Base-by-base conservation (phyloP, 1,139 yeast species). In the Saccharomyces hybrid region DNA sequence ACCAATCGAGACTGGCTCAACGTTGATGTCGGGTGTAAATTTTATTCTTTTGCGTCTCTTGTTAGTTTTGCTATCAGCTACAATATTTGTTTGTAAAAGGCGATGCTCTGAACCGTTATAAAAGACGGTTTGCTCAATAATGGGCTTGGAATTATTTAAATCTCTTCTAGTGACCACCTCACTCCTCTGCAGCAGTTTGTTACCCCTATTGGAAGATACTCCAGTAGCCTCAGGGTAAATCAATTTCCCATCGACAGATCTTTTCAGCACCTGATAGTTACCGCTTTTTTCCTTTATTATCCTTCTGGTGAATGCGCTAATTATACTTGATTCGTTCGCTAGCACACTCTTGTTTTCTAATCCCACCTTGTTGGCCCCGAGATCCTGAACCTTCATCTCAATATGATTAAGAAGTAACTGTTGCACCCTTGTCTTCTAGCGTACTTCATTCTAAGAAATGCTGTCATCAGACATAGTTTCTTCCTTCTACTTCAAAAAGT, bases 131-230 rank as follows among this genome's bases (percentile, higher is more conserved):
- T 63, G 73, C 68, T 67, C 76, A 47, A 62, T 62, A 68, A 63
- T 66, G 71, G 64, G 68, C 71, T 69, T 67, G 68, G 71, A 59
- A 9, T 70, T 73, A 55, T 70, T 64, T 26, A 73, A 60, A 44
- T 62, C 63, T 32, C 61, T 68, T 51, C 75, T 65, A 46, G 71
- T 72, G 52, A 66, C 76, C 62, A 61, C 57, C 14, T 75, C 72
- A 4, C 83, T 74, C 2, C 77, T 78, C 47, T 77, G 75, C 52
- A 79, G 76, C 47, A 83, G 71, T 65, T 84, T 84, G 60, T 79
- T 78, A 11, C 88, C 88, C 53, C 88, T 73, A 64, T 84, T 84
- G 0, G 82, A 69, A 1, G 70, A 62, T 19, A 69, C 68, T 2
- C 75, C 74, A 27, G 64, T 58, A 2, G 66, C 62, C 4, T 61